Conservation (phyloP, 1,284 basidiomycete genomes). For the Pulveroboletus sp. region DNA sequence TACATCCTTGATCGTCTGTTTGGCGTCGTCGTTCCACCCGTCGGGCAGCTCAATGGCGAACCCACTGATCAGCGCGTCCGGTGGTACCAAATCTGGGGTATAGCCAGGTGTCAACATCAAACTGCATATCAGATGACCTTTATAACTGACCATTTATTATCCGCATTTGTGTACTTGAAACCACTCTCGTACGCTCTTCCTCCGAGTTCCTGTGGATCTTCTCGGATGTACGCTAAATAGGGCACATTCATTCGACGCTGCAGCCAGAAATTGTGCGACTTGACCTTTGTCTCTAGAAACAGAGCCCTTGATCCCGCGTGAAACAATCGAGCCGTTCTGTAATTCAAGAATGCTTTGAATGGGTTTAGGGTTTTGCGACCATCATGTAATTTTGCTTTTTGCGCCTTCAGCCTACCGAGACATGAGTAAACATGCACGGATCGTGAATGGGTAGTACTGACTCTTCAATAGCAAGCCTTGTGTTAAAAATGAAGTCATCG, state of each 20-base stretch:
- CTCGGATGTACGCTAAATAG: slow-evolving; percentile 15
- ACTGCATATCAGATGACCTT: neutral
- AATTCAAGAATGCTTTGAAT: slow-evolving; percentile 7
- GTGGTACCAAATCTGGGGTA: neutral
- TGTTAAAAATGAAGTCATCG: neutral
- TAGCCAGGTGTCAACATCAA: neutral
- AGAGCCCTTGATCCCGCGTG: slow-evolving; percentile 2
- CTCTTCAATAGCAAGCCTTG: slow-evolving; percentile 5
- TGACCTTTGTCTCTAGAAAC: slow-evolving; percentile 7
- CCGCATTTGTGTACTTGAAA: slow-evolving; percentile 4
- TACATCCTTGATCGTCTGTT: slow-evolving; percentile 2
- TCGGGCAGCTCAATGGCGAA: neutral
- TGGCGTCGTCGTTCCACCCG: neutral
- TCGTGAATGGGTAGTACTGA: neutral
- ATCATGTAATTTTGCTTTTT: neutral
- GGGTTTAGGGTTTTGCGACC: slow-evolving; percentile 12
- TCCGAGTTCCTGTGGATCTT: slow-evolving; percentile 4
- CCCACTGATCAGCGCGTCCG: neutral
- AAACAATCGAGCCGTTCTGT: slow-evolving; percentile 7
- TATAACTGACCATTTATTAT: neutral
- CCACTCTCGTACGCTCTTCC: neutral
- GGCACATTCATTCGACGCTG: neutral
- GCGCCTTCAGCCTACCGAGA: neutral
- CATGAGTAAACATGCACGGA: neutral
- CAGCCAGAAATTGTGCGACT: neutral